Base-by-base conservation (phyloP, 768 basidiomycete species). In the Daedalea quercina region DNA sequence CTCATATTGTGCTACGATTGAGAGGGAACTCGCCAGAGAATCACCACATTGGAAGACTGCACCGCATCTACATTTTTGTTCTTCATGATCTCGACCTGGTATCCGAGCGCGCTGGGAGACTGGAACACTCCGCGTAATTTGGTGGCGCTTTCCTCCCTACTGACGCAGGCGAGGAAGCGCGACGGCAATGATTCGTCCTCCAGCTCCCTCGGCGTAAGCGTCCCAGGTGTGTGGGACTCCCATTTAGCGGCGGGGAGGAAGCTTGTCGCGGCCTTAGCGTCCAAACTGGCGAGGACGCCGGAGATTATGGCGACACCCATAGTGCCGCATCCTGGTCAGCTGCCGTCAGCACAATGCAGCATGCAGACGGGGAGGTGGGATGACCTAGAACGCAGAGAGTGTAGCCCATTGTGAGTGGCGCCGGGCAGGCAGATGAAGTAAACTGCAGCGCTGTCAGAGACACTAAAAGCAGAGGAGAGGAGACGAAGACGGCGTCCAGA, bases 231-330 rank as follows among this genome's bases (percentile, higher is more conserved):
- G 68, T 83, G 81, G 2, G 76, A 79, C 66, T 83, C 82, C 83
- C 84, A 85, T 64, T 85, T 83, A 37, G 66, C 67, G 42, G 53
- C 64, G 54, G n/a, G 53, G 44, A 44, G 64, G 57, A 47, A 49
- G 55, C 52, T 33, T 58, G 56, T 52, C 64, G 66, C 3, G 61
- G 63, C 42, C 60, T 67, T 67, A n/a, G 73, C 64, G 46, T 92
- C 79, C 41, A 97, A 81, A 63, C 90, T 90, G 57, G 85, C 80
- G 47, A 96, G 74, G 40, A 97, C 88, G 43, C 96, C 96, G 22
- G 95, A 94, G 46, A 94, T 80, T 67, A 99, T 79, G 54, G 96
- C 94, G 61, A 97, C 72, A 53, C 96, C 96, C 96, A 99, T 98
- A 11, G 95, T 98, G 53, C 96, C 96, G 69, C 96, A 98, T 76